A percentile compares a stretch with the other conserved stretches of the same genome.
These are phyloP conservation scores for Begonia loranthoides DNA, from an alignment of 306 rosid species.

Conservation along the genomic window DNA sequence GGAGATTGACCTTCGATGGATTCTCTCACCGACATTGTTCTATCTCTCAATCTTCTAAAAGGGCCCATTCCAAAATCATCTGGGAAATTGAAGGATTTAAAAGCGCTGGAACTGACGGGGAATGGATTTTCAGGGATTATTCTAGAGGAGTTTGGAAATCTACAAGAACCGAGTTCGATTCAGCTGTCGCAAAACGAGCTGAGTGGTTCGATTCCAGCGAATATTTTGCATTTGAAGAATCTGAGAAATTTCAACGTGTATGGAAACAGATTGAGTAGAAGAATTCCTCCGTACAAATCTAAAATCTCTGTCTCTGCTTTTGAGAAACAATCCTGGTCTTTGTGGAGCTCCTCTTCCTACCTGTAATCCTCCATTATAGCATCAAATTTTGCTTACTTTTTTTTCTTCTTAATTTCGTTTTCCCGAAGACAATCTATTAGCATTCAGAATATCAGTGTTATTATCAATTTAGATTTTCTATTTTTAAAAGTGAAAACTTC, in stretches of 20 bases:
- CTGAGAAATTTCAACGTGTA: slow-evolving; percentile 31
- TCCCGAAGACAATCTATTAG: background rate
- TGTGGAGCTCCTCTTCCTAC: slow-evolving; percentile 59
- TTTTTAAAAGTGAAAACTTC: no score
- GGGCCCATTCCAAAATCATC: slow-evolving; percentile 34
- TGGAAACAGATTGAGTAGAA: slow-evolving; percentile 18
- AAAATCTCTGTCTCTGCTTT: slow-evolving; percentile 27
- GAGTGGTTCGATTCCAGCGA: slow-evolving; percentile 30
- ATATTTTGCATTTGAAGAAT: slow-evolving; percentile 23
- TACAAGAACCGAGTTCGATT: slow-evolving; percentile 9
- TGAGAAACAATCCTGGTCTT: slow-evolving; percentile 29
- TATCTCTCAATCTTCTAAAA: slow-evolving; percentile 26
- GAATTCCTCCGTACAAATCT: slow-evolving; percentile 28
- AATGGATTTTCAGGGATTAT: slow-evolving; percentile 25
- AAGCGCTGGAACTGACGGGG: slow-evolving; percentile 19
- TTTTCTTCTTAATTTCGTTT: background rate
- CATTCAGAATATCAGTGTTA: background rate
- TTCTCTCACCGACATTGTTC: slow-evolving; percentile 16
- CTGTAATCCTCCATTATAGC: slow-evolving; percentile 27
- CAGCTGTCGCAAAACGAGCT: slow-evolving; percentile 26
- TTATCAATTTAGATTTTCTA: no score
- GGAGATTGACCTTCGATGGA: slow-evolving; percentile 25
- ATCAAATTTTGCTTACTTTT: no score
- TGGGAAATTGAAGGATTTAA: slow-evolving; percentile 21
- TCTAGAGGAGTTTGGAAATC: slow-evolving; percentile 26